phyloP scores from a whole-genome alignment of 2,329 filamentous ascomycete species.

The Chrysosphaeria jannelii region DNA sequence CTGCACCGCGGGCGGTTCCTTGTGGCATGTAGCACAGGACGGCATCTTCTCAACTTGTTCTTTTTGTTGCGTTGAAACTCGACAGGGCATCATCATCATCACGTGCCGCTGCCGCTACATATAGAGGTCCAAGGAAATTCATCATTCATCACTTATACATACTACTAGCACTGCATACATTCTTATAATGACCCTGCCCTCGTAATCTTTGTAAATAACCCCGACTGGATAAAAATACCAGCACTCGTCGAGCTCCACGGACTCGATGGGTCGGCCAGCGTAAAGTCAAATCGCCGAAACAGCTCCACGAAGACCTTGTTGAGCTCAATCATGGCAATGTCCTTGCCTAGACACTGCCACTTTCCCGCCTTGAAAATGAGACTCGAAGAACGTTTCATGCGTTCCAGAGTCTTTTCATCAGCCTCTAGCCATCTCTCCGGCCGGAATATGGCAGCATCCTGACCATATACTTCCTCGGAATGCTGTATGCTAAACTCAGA shows the following conservation, averaged over 20 bases:
- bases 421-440: conserved; percentile 16
- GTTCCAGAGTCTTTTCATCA: conserved; percentile 3
- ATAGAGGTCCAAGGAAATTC: no score
- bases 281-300: conserved; percentile 6
- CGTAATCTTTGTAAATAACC: conserved; percentile 7
- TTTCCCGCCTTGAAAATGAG: conserved; percentile 12
- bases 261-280: conserved; percentile 5
- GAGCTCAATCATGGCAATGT: conserved; percentile 14
- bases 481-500: conserved; percentile 13
- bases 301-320: conserved; percentile 9
- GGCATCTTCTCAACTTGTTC: no score
- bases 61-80: no score
- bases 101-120: no score
- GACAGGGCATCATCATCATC: no score
- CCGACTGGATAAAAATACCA: conserved; percentile 8
- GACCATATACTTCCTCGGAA: conserved; percentile 9
- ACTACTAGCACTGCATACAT: background rate
- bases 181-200: conserved; percentile 3
- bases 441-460: conserved; percentile 12
- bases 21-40: no score
- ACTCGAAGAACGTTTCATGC: conserved; percentile 8
- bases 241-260: conserved; percentile 6
- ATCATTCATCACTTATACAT: no score
- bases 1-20: no score
- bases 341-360: conserved; percentile 13